phyloP scores from a whole-genome alignment of 257 asterid genomes.

The Galeopsis tetrahit region DNA sequence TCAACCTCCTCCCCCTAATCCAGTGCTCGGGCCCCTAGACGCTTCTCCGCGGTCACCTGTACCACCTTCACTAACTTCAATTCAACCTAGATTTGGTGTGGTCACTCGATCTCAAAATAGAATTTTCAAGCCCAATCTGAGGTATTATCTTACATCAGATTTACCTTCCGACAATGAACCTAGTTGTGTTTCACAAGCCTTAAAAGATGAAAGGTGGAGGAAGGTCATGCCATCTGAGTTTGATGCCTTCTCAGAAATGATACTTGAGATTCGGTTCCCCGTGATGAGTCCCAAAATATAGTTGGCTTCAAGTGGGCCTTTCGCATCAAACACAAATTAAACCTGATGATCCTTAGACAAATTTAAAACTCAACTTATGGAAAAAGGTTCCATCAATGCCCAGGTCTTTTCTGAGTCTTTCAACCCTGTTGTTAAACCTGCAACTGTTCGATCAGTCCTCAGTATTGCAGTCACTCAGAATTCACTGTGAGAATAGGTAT shows the following conservation, averaged over 20 bases:
- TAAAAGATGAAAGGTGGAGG: not conserved
- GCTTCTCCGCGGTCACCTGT: too few relatives aligned
- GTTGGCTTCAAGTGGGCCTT: not conserved
- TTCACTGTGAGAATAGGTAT: too few relatives aligned
- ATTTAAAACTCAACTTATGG: not conserved
- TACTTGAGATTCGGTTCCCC: not conserved
- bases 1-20: too few relatives aligned
- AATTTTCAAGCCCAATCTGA: too few relatives aligned
- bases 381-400: not conserved
- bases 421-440: not conserved
- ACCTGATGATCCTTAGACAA: not conserved
- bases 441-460: not conserved
- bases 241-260: not conserved
- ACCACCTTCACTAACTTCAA: too few relatives aligned
- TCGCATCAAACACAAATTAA: not conserved
- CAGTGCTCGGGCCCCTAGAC: too few relatives aligned
- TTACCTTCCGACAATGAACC: not conserved
- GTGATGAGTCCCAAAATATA: too few relatives aligned
- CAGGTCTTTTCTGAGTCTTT: not conserved
- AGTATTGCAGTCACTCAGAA: too few relatives aligned
- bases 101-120: not conserved
- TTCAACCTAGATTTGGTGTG: not conserved
- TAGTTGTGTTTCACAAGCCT: not conserved
- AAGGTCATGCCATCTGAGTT: not conserved
- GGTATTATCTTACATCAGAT: not conserved